These are phyloP conservation scores for Mortierella hygrophila DNA, from an alignment of 192 early-diverging fungal species.

Conservation along the genomic window DNA sequence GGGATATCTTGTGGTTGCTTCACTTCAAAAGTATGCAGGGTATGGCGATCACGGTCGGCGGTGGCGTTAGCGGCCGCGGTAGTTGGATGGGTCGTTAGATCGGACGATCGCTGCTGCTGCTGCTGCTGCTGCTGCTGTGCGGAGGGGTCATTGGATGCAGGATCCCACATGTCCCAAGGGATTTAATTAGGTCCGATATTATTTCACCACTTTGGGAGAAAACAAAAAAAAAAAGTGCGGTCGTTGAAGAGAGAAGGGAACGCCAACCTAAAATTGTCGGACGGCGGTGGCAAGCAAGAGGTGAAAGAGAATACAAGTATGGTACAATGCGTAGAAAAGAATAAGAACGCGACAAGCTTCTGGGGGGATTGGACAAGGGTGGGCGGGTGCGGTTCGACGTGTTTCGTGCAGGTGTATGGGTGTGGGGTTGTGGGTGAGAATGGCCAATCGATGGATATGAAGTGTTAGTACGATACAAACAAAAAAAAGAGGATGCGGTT, in stretches of 20 bases:
- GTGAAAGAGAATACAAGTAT: neutral
- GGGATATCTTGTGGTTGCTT: neutral
- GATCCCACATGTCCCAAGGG: slow-evolving; percentile 3
- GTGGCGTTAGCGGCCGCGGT: neutral
- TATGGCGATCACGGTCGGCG: neutral
- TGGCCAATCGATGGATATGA: slow-evolving; percentile 52
- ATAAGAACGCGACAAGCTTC: neutral
- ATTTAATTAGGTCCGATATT: neutral
- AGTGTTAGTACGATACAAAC: slow-evolving; percentile 11
- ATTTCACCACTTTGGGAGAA: neutral
- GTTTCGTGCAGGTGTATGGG: neutral
- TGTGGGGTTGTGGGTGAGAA: neutral
- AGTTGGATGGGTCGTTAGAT: neutral
- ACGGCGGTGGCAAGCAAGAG: neutral
- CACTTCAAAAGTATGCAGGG: neutral
- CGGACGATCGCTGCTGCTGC: neutral
- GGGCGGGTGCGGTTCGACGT: neutral
- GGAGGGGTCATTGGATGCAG: neutral
- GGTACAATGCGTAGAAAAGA: neutral
- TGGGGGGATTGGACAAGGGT: neutral
- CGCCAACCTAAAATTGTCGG: neutral
- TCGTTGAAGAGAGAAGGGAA: neutral
- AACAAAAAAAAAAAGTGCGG: neutral
- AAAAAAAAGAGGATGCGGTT: slow-evolving; percentile 17
- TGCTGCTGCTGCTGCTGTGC: neutral